Percentiles rank a stretch among this genome's conserved stretches.
Conservation (phyloP, 2,329 filamentous ascomycete genomes). For the Aureobasidium mangrovei region DNA sequence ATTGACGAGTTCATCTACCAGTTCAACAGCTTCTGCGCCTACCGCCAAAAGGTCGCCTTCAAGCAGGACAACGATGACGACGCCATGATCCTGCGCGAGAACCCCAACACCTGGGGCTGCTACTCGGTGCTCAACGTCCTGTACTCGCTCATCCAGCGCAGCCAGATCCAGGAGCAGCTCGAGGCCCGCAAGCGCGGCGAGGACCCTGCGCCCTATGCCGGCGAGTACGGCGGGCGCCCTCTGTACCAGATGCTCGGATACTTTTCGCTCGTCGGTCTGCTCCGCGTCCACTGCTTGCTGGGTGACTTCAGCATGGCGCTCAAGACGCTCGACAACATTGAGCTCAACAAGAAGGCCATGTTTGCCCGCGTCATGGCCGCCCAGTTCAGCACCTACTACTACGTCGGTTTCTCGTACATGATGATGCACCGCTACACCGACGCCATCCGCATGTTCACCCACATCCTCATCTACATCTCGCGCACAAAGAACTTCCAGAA, state of each 20-base stretch:
- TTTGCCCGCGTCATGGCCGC: conserved; percentile 99
- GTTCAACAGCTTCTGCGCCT: conserved; percentile 98
- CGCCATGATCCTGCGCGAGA: conserved; percentile 81
- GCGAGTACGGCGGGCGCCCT: conserved; percentile 89
- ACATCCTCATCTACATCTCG: conserved; percentile 98
- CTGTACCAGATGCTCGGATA: conserved; percentile 98
- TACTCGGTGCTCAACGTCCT: conserved; percentile 99
- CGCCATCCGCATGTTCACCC: conserved; percentile 99
- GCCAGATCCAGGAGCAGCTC: conserved; percentile 96
- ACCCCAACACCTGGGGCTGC: conserved; percentile 98
- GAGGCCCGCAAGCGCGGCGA: conserved; percentile 90
- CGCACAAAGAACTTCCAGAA: conserved; percentile 99
- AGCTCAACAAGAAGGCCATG: conserved; percentile 99
- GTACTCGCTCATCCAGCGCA: conserved; percentile 97
- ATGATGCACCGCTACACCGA: conserved; percentile 99
- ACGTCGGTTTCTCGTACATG: conserved; percentile 99
- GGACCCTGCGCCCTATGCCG: conserved; percentile 77
- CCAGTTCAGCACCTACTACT: conserved; percentile 99
- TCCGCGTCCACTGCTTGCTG: conserved; percentile 90
- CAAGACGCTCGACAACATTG: conserved; percentile 98
- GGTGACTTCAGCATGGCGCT: conserved; percentile 97
- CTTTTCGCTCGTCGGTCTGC: conserved; percentile 96
- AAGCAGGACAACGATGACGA: conserved; percentile 83
- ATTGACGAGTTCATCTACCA: conserved; percentile 99
- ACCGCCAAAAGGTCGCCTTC: conserved; percentile 84